Percentiles rank a stretch among this genome's conserved stretches.
Evolutionary conservation across 805 yeast genomes (phyloP).

Genomic region (Myxozyma mucilagina): DNA sequence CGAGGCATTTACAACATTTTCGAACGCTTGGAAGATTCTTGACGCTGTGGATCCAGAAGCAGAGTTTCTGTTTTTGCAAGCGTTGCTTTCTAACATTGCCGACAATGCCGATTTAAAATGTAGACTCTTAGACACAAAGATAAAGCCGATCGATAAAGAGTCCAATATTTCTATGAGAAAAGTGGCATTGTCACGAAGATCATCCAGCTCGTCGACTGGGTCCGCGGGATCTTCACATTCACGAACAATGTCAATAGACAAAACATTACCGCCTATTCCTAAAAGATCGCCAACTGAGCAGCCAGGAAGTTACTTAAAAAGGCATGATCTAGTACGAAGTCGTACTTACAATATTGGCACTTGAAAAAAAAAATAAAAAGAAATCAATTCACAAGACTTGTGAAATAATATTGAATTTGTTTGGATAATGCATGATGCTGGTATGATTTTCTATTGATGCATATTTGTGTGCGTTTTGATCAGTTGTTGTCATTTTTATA

Average conservation of each 20-base stretch:
- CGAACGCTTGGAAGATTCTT: slow-evolving; percentile 24
- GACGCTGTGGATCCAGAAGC: slow-evolving; percentile 29
- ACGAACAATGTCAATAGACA: neutral
- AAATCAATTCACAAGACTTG: neutral
- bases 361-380: neutral
- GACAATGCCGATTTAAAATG: neutral
- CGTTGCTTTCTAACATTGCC: slow-evolving; percentile 9
- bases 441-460: no score
- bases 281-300: slow-evolving; percentile 29
- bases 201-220: neutral
- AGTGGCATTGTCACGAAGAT: neutral
- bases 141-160: neutral
- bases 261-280: slow-evolving; percentile 17
- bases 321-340: slow-evolving; percentile 32
- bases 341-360: slow-evolving; percentile 28
- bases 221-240: neutral
- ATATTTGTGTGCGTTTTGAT: no score
- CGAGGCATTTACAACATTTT: slow-evolving; percentile 21
- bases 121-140: neutral
- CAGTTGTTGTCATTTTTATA: no score
- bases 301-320: slow-evolving; percentile 27
- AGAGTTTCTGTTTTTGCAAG: slow-evolving; percentile 12
- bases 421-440: no score
- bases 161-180: neutral
- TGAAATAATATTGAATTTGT: no score